phyloP scores from a whole-genome alignment of 192 early-diverging fungal genomes.

The Rhizophagus prolifer region DNA sequence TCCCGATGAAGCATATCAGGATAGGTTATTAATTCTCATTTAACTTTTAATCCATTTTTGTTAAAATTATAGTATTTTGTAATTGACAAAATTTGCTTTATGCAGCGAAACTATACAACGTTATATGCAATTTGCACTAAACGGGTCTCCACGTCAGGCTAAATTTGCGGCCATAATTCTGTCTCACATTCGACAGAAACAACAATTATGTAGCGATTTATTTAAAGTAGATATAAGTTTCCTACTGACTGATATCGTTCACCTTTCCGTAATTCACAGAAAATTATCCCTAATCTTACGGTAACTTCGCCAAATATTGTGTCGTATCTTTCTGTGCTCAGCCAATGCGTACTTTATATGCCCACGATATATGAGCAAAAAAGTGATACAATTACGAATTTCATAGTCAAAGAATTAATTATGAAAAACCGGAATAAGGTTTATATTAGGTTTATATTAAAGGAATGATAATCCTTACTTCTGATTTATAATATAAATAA shows the following conservation, averaged over 20 bases:
- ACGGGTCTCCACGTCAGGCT: conserved; percentile 64
- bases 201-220: conserved; percentile 49
- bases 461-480: background rate
- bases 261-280: background rate
- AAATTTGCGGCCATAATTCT: conserved; percentile 73
- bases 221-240: conserved; percentile 41
- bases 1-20: conserved; percentile 39
- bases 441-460: background rate
- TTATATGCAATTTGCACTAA: conserved; percentile 47
- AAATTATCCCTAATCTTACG: conserved; percentile 32
- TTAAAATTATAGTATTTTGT: background rate
- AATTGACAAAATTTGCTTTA: background rate
- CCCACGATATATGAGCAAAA: conserved; percentile 55
- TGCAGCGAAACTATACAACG: conserved; percentile 40
- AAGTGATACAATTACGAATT: conserved; percentile 48
- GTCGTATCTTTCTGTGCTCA: conserved; percentile 54
- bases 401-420: conserved; percentile 62
- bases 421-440: conserved; percentile 45
- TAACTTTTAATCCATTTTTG: background rate
- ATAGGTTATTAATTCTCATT: conserved; percentile 24
- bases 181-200: conserved; percentile 53
- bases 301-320: conserved; percentile 37
- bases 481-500: too few species aligned
- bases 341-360: conserved; percentile 61
- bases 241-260: background rate